Evolutionary conservation across 1,284 basidiomycete genomes (phyloP), one percentile per base, ranked within the genome.

Genomic region (Malassezia nana): DNA sequence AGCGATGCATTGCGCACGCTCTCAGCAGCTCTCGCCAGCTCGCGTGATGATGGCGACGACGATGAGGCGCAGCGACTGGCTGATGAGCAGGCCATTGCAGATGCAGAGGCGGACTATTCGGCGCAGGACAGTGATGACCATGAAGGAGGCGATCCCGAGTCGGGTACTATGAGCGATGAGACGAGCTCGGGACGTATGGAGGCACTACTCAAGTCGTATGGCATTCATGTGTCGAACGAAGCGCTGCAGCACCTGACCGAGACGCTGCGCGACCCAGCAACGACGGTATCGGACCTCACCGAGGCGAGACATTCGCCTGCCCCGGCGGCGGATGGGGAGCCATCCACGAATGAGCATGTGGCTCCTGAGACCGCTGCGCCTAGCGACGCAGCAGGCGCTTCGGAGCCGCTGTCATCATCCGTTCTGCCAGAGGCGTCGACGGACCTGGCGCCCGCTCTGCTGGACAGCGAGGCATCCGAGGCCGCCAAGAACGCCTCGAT

Each of bases 1-100:
- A 45, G 62, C 25, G 65, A 66, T 44, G 65, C 65, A 4, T 56
- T 66, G 41, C 63, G 65, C n/a, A 63, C 65, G 5, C 61, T 66
- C 32, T 63, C 60, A 2, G 62, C 60, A 7, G 65, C 65, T 2
- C 58, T 66, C n/a, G 55, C 55, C 13, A 50, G 59, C 12, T n/a
- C 20, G 16, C 56, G 30, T 20, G 58, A 47, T 1, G 62, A 60
- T n/a, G 57, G 59, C 3, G 64, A 45, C 38, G 65, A 66, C 25
- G 54, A 56, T 15, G 41, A 50, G 10, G 41, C 48, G 12, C 54
- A 40, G 43, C 54, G 45, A 5, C 40, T 51, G 16, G 63, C 65
- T 3, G 65, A 66, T 35, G 65, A 66, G 50, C 56, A 61, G 6
- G 65, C 65, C 38, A 66, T 66, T 31, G 65, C 63, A 20, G 64